Evolutionary conservation across 352 stramenopile genomes (phyloP).

Genomic region (Globisporangium barbulae): DNA sequence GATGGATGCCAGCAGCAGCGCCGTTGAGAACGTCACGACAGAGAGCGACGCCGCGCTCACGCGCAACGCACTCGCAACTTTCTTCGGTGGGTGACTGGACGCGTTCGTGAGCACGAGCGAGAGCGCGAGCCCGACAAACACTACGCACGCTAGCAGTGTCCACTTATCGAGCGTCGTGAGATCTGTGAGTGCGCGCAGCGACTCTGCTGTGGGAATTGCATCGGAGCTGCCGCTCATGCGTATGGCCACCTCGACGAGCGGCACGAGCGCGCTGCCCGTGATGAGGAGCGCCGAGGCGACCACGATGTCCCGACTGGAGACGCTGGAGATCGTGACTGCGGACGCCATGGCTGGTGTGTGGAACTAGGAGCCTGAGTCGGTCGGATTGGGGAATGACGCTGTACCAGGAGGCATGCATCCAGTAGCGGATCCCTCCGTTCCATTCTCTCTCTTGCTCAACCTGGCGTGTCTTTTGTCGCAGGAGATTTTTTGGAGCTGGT

Average conservation of each 20-base stretch:
- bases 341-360: conserved; percentile 1
- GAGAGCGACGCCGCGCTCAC: conserved; percentile 13
- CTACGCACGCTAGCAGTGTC: conserved; percentile 19
- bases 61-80: conserved; percentile 14
- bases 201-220: background rate
- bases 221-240: conserved; percentile 2
- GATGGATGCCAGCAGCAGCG: conserved; percentile 20
- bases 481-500: conserved; percentile 5
- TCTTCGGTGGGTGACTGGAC: background rate
- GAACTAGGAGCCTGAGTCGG: background rate
- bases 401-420: background rate
- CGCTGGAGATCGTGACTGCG: conserved; percentile 1
- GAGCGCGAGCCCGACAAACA: conserved; percentile 21
- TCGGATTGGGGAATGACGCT: background rate
- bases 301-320: conserved; percentile 8
- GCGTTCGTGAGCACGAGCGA: conserved; percentile 25
- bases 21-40: conserved; percentile 15
- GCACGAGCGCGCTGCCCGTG: conserved; percentile 24
- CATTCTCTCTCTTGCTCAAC: background rate
- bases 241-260: conserved; percentile 26
- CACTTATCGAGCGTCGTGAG: conserved; percentile 29
- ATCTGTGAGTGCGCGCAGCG: conserved; percentile 14
- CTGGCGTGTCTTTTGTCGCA: background rate
- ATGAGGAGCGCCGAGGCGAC: conserved; percentile 18
- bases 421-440: background rate